Conservation (phyloP, 495 filamentous ascomycete species). For the Podospora pseudopauciseta region DNA sequence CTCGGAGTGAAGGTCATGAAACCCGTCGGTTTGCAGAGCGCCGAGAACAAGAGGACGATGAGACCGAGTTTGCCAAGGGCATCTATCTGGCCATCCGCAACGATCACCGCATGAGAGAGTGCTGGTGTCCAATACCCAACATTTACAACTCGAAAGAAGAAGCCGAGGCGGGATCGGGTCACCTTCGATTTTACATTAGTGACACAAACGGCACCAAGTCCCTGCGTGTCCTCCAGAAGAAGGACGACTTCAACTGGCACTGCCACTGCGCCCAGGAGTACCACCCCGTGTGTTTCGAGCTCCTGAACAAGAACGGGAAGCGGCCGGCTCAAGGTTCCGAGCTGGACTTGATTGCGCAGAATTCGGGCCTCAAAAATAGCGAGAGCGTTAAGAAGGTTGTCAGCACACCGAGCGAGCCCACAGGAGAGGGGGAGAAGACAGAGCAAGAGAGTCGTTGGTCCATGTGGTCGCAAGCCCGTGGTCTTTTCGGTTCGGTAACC, state of each 20-base stretch:
- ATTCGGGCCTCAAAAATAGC: conserved; percentile 7
- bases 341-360: conserved; percentile 26
- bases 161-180: conserved; percentile 23
- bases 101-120: conserved; percentile 27
- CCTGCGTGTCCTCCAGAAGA: conserved; percentile 27
- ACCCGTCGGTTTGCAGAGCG: conserved; percentile 12
- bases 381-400: conserved; percentile 17
- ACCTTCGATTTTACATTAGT: conserved; percentile 31
- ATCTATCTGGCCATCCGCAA: conserved; percentile 29
- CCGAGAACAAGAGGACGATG: conserved; percentile 19
- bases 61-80: conserved; percentile 19
- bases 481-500: conserved; percentile 10
- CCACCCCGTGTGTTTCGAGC: conserved; percentile 10
- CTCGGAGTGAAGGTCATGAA: conserved; percentile 16
- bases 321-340: conserved; percentile 25
- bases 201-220: conserved; percentile 3
- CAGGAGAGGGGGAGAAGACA: background rate
- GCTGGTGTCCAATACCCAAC: conserved; percentile 23
- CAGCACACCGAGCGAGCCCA: background rate
- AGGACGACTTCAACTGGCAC: conserved; percentile 25
- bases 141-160: conserved; percentile 25
- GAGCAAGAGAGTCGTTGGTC: background rate
- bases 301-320: conserved; percentile 25
- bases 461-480: conserved; percentile 17
- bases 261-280: conserved; percentile 24